These are phyloP conservation scores for Botrytis cinerea DNA, from an alignment of 2,329 filamentous ascomycete genomes.

Conservation along the genomic window DNA sequence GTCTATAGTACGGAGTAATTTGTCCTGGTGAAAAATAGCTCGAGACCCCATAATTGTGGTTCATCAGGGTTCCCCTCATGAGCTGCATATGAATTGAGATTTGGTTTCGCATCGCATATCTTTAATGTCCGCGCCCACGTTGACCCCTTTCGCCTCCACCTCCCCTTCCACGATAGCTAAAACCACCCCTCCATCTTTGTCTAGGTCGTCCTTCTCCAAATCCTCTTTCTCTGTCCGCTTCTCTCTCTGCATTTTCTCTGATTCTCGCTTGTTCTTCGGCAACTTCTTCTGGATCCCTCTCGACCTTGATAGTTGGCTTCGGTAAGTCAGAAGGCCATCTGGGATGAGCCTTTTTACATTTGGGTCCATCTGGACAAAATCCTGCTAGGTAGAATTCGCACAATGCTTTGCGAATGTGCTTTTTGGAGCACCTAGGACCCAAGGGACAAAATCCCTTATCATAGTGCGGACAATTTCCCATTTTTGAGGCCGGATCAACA, in stretches of 20 bases:
- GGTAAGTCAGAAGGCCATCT: conserved; percentile 73
- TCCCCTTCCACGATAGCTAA: conserved; percentile 34
- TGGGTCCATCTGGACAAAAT: conserved; percentile 84
- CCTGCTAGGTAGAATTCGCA: conserved; percentile 88
- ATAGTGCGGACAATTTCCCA: conserved; percentile 85
- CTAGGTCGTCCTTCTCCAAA: conserved; percentile 37
- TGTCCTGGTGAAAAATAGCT: background rate
- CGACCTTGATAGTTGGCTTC: conserved; percentile 71
- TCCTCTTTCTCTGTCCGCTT: conserved; percentile 47
- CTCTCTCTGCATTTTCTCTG: conserved; percentile 54
- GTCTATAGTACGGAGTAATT: background rate
- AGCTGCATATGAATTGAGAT: background rate
- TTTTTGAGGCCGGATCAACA: conserved; percentile 77
- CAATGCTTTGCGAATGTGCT: conserved; percentile 79
- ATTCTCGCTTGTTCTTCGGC: conserved; percentile 61
- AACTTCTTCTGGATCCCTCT: conserved; percentile 54
- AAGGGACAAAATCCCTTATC: conserved; percentile 93
- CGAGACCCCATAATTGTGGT: background rate
- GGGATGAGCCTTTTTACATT: conserved; percentile 80
- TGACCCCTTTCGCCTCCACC: conserved; percentile 30
- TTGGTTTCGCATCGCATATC: background rate
- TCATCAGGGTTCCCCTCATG: conserved; percentile 8
- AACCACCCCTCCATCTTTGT: conserved; percentile 33
- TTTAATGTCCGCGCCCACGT: conserved; percentile 26
- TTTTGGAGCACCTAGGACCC: conserved; percentile 82